Conservation (phyloP, 352 stramenopile species). For the Saprolegnia diclina region DNA sequence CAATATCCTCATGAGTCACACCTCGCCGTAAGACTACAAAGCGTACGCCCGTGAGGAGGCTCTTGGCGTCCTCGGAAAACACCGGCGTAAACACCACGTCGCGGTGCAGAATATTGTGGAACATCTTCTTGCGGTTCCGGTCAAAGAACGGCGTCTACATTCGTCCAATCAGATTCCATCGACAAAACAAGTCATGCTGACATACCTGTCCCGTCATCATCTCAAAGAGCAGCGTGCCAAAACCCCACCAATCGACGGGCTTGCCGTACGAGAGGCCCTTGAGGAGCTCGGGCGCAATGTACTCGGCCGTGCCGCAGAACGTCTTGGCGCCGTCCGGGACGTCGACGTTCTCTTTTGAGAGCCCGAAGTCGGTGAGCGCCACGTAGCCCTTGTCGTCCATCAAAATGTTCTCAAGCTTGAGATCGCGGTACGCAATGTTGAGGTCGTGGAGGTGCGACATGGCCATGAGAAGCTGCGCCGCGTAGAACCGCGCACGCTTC, state of each 20-base stretch:
- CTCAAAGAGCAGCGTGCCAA: slow-evolving; percentile 92
- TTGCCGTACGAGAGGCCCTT: slow-evolving; percentile 86
- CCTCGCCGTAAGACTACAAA: not conserved
- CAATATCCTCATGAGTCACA: slow-evolving; percentile 6
- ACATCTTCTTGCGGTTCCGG: slow-evolving; percentile 93
- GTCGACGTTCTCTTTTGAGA: slow-evolving; percentile 90
- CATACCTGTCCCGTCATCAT: slow-evolving; percentile 86
- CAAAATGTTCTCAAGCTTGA: slow-evolving; percentile 95
- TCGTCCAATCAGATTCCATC: slow-evolving; percentile 3
- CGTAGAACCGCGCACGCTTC: slow-evolving; percentile 86
- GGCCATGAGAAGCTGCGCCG: slow-evolving; percentile 84
- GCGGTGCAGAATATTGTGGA: slow-evolving; percentile 89
- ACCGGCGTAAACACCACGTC: slow-evolving; percentile 81
- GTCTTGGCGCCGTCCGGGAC: slow-evolving; percentile 84
- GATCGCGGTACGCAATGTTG: slow-evolving; percentile 90
- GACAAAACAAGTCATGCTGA: not conserved
- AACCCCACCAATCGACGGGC: slow-evolving; percentile 92
- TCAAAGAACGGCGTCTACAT: slow-evolving; percentile 91
- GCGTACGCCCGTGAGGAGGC: slow-evolving; percentile 60
- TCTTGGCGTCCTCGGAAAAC: slow-evolving; percentile 85
- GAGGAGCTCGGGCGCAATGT: slow-evolving; percentile 89
- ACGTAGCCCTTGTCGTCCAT: slow-evolving; percentile 93
- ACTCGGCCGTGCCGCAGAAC: slow-evolving; percentile 91
- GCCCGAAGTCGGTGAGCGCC: slow-evolving; percentile 87
- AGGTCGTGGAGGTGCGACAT: slow-evolving; percentile 91